Conservation (phyloP, 352 stramenopile species). For the Phytophthora cajani region DNA sequence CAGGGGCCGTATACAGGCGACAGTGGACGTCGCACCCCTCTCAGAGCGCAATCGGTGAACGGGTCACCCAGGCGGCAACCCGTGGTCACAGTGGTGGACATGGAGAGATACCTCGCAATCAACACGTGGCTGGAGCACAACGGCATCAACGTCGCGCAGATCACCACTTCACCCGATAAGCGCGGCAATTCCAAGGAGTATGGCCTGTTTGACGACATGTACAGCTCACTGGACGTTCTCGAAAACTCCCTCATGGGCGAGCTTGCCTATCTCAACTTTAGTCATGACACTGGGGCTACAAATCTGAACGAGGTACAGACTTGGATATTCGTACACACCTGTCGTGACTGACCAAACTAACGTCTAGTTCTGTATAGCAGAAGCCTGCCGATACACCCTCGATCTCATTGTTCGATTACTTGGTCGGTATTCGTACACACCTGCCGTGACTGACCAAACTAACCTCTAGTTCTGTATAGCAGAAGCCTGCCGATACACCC, state of each 20-base stretch:
- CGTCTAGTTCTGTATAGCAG: neutral
- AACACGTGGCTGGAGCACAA: slow-evolving; percentile 51
- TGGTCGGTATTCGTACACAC: slow-evolving; percentile 22
- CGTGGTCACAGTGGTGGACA: slow-evolving; percentile 41
- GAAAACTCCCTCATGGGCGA: slow-evolving; percentile 48
- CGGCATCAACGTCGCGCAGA: slow-evolving; percentile 42
- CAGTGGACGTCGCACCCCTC: slow-evolving; percentile 12
- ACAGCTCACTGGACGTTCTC: slow-evolving; percentile 49
- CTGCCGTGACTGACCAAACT: neutral
- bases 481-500: slow-evolving; percentile 7
- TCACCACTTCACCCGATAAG: slow-evolving; percentile 4
- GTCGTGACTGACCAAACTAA: neutral
- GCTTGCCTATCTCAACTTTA: slow-evolving; percentile 32
- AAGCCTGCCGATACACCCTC: slow-evolving; percentile 2
- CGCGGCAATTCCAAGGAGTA: slow-evolving; percentile 11
- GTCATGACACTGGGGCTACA: neutral
- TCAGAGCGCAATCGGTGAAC: slow-evolving; percentile 13
- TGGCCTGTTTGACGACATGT: slow-evolving; percentile 56
- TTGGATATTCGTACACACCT: neutral
- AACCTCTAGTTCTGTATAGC: neutral
- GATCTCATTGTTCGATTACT: slow-evolving; percentile 47
- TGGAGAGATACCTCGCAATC: slow-evolving; percentile 58
- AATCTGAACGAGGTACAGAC: slow-evolving; percentile 21
- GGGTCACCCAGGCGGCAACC: slow-evolving; percentile 15
- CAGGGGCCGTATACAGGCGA: slow-evolving; percentile 13